Evolutionary conservation across 176 grass and related monocot genomes (phyloP).

Genomic region (Cenchrus purpureus): DNA sequence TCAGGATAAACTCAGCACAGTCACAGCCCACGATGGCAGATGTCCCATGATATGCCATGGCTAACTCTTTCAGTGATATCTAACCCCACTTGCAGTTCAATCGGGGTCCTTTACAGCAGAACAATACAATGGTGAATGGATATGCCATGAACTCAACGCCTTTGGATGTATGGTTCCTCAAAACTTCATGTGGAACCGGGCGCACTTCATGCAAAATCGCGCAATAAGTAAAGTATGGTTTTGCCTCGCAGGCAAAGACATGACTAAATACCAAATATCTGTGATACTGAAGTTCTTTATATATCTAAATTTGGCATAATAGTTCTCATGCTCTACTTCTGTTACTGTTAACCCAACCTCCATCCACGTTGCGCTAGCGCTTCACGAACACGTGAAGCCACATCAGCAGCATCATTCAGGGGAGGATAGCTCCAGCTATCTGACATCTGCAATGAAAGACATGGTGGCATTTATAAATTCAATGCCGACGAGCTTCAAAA

Average conservation of each 20-base stretch:
- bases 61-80: not conserved
- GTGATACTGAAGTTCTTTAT: not conserved
- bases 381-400: slow-evolving; percentile 60
- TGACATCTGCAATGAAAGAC: slow-evolving; percentile 63
- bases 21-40: slow-evolving; percentile 37
- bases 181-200: not conserved
- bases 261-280: not conserved
- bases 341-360: slow-evolving; percentile 52
- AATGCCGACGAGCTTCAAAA: slow-evolving; percentile 5
- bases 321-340: not conserved
- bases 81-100: not conserved
- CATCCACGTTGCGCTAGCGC: slow-evolving; percentile 68
- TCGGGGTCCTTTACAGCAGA: not conserved
- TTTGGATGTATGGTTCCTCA: not conserved
- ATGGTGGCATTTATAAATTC: slow-evolving; percentile 10
- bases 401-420: slow-evolving; percentile 70
- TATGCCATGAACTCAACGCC: not conserved
- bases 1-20: slow-evolving; percentile 33
- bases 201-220: not conserved
- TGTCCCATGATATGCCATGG: not conserved
- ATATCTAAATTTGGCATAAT: not conserved
- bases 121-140: slow-evolving; percentile 1
- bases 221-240: no score
- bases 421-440: slow-evolving; percentile 89
- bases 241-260: not conserved